Conservation (phyloP, 2,329 filamentous ascomycete species). For the Cordyceps cateniannulata region DNA sequence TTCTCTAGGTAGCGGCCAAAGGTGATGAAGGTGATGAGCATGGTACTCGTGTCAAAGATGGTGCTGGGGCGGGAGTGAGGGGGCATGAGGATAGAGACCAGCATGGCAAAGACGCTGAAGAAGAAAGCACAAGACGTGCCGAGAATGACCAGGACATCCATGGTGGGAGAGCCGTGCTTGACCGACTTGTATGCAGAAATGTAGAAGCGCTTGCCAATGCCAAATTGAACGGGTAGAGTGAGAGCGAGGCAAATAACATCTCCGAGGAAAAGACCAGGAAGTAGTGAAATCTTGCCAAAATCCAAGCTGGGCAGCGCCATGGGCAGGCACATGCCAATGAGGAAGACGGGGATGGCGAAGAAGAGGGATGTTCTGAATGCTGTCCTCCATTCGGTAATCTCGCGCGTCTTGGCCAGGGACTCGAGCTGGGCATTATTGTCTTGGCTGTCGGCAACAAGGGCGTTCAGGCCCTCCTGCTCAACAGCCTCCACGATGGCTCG, state of each 20-base stretch:
- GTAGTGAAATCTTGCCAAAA: conserved; percentile 60
- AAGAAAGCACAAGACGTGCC: conserved; percentile 95
- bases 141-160: conserved; percentile 93
- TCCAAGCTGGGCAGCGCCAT: conserved; percentile 75
- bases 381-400: conserved; percentile 86
- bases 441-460: conserved; percentile 80
- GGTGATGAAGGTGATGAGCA: conserved; percentile 95
- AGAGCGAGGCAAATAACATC: conserved; percentile 78
- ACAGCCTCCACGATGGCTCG: conserved; percentile 75
- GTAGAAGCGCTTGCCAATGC: conserved; percentile 92
- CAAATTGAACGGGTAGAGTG: conserved; percentile 92
- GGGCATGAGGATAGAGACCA: conserved; percentile 66
- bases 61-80: conserved; percentile 78
- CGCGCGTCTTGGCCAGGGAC: conserved; percentile 90
- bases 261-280: conserved; percentile 78
- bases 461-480: conserved; percentile 80
- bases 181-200: conserved; percentile 87
- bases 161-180: conserved; percentile 85
- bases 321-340: conserved; percentile 89
- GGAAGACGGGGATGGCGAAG: conserved; percentile 85
- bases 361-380: conserved; percentile 71
- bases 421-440: conserved; percentile 97
- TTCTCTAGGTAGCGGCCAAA: conserved; percentile 91
- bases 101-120: conserved; percentile 84
- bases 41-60: conserved; percentile 95